A percentile compares a stretch with the other conserved stretches of the same genome.
Evolutionary conservation across 78 protist genomes (phyloP).

Genomic region (Salpingoeca rosetta): DNA sequence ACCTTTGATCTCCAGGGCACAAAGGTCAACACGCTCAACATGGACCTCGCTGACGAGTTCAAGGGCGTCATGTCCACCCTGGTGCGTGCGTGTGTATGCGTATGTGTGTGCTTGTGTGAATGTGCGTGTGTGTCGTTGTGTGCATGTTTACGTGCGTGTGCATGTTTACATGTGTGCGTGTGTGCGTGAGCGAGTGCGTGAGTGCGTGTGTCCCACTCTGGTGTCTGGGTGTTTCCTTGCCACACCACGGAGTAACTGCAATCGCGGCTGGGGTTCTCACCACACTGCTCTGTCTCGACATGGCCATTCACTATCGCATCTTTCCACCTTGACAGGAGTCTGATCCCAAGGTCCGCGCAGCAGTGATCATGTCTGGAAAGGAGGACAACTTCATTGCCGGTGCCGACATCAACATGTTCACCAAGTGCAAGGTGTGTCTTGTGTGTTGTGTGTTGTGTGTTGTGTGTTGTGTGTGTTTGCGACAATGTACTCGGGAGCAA

Average conservation of each 20-base stretch:
- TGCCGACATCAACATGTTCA: slow-evolving; percentile 24
- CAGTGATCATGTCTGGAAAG: slow-evolving; percentile 42
- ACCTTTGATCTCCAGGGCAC: neutral
- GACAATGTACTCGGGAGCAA: neutral
- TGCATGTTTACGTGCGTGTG: neutral
- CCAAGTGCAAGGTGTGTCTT: neutral
- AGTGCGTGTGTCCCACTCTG: too few species aligned
- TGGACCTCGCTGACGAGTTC: slow-evolving; percentile 7
- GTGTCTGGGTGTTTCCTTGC: too few species aligned
- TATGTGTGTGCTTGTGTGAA: neutral
- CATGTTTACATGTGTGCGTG: too few species aligned
- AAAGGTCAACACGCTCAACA: slow-evolving; percentile 27
- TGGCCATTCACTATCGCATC: too few species aligned
- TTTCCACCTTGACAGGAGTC: neutral
- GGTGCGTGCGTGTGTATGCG: too few species aligned
- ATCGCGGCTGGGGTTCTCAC: too few species aligned
- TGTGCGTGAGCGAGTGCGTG: too few species aligned
- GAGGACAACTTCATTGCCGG: slow-evolving; percentile 41
- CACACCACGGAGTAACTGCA: too few species aligned
- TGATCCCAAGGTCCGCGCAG: slow-evolving; percentile 6
- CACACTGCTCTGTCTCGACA: too few species aligned
- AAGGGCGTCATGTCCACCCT: neutral
- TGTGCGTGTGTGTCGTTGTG: neutral
- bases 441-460: too few species aligned
- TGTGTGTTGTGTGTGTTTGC: too few species aligned